These are phyloP conservation scores for Calonectria pauciramosa DNA, from an alignment of 2,329 filamentous ascomycete genomes.

Conservation along the genomic window DNA sequence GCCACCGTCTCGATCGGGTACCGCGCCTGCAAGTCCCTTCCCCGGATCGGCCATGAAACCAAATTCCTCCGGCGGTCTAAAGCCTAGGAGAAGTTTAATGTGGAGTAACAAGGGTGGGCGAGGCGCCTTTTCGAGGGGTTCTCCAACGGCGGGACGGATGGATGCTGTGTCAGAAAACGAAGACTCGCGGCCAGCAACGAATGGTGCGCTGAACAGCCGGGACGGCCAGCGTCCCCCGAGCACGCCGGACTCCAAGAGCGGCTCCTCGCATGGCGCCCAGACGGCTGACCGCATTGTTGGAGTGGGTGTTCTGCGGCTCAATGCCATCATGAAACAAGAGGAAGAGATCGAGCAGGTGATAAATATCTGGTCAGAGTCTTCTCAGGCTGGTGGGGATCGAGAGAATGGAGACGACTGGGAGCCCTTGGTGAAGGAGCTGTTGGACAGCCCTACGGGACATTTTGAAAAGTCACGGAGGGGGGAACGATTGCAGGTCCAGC, in stretches of 20 bases:
- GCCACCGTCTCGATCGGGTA: conserved; percentile 66
- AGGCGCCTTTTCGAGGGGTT: conserved; percentile 66
- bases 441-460: conserved; percentile 79
- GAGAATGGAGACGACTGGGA: conserved; percentile 78
- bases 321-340: conserved; percentile 77
- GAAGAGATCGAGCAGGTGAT: conserved; percentile 83
- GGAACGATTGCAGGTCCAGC: conserved; percentile 83
- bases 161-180: conserved; percentile 70
- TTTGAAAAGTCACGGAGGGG: conserved; percentile 81
- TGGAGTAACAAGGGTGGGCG: conserved; percentile 74
- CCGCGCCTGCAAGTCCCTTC: conserved; percentile 56
- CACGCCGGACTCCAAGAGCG: conserved; percentile 66
- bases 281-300: conserved; percentile 73
- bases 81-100: conserved; percentile 75
- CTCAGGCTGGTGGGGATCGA: conserved; percentile 67
- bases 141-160: conserved; percentile 60
- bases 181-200: conserved; percentile 50
- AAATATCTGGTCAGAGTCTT: conserved; percentile 79
- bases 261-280: conserved; percentile 43
- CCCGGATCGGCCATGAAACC: conserved; percentile 63
- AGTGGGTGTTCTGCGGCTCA: conserved; percentile 83
- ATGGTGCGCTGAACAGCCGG: conserved; percentile 54
- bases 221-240: conserved; percentile 64
- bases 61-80: conserved; percentile 63
- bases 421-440: conserved; percentile 78